These are phyloP conservation scores for Epichloe scottii DNA, from an alignment of 2,329 filamentous ascomycete genomes.

Conservation along the genomic window DNA sequence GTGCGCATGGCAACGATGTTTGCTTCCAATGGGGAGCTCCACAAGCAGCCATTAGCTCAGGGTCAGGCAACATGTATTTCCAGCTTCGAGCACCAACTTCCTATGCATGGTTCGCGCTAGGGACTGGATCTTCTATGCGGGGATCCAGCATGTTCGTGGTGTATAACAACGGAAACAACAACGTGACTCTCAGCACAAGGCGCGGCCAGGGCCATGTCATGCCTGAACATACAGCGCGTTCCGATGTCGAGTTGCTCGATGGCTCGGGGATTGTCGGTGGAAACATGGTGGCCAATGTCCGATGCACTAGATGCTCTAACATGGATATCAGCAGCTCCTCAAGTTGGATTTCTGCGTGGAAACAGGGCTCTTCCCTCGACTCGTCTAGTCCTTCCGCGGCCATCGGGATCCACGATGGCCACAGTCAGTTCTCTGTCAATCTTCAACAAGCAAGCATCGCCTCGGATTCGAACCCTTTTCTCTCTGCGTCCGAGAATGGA, in stretches of 20 bases:
- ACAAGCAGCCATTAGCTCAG: conserved; percentile 30
- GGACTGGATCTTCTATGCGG: conserved; percentile 42
- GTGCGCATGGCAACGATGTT: conserved; percentile 13
- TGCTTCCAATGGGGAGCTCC: conserved; percentile 48
- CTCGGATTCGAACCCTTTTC: conserved; percentile 41
- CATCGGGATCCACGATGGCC: conserved; percentile 36
- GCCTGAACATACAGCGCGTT: conserved; percentile 32
- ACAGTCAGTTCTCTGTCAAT: conserved; percentile 33
- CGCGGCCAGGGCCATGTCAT: conserved; percentile 31
- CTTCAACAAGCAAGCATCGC: conserved; percentile 32
- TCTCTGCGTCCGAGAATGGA: conserved; percentile 7
- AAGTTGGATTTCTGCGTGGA: conserved; percentile 44
- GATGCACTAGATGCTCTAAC: conserved; percentile 38
- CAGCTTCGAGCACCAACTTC: conserved; percentile 41
- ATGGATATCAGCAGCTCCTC: conserved; percentile 29
- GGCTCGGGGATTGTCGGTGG: conserved; percentile 43
- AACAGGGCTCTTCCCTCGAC: conserved; percentile 29
- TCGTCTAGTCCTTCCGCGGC: conserved; percentile 25
- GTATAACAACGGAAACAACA: conserved; percentile 44
- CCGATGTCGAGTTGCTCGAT: conserved; percentile 38
- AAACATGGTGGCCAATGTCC: conserved; percentile 48
- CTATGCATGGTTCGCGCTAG: conserved; percentile 46
- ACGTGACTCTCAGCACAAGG: conserved; percentile 50
- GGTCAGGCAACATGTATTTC: conserved; percentile 45
- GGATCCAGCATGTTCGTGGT: conserved; percentile 50